Base-by-base conservation (phyloP, 1,139 yeast species). In the Saccharomycopsis phalli region DNA sequence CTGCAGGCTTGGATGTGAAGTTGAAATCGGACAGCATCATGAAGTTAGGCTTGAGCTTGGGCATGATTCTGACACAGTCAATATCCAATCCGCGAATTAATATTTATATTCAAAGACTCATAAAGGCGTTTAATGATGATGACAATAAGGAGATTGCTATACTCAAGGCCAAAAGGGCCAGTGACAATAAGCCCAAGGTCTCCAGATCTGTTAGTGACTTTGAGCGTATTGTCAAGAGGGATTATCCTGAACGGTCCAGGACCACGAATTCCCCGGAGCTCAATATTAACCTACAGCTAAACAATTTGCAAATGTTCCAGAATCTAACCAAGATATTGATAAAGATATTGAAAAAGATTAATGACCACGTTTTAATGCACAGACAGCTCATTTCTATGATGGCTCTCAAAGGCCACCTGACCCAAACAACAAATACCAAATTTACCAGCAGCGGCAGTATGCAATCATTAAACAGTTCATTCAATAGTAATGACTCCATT, bases 251-350 rank as follows among this genome's bases (percentile, higher is more conserved):
- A 16, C 36, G 4, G 28, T 16, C 36, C 14, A 22, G 7, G 13
- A 14, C 23, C 26, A 16, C 23, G 36, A 25, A 25, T n/a, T 19
- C 28, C 18, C n/a, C 13, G 5, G 14, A 26, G 13, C n/a, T 28
- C 16, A 6, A 17, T 4, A 30, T 14, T 13, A 14, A 34, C 18
- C 19, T 41, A 11, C 36, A 34, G 14, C n/a, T 41, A 17, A 42
- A 41, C 29, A 29, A 25, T 4, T 16, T 39, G 7, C 36, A 37
- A 11, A 23, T 40, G 16, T 31, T 41, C 13, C 13, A 11, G 14
- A 41, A 40, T 28, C 18, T 41, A 4, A 8, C 38, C 10, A 34
- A 34, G 31, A 17, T 38, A 4, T 30, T 38, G 13, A 27, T 30
- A 6, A 28, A 25, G 11, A 22, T 41, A 6, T 36, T 38, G 8